Conservation (phyloP, 2,329 filamentous ascomycete species). For the Sporothrix brunneoviolacea region DNA sequence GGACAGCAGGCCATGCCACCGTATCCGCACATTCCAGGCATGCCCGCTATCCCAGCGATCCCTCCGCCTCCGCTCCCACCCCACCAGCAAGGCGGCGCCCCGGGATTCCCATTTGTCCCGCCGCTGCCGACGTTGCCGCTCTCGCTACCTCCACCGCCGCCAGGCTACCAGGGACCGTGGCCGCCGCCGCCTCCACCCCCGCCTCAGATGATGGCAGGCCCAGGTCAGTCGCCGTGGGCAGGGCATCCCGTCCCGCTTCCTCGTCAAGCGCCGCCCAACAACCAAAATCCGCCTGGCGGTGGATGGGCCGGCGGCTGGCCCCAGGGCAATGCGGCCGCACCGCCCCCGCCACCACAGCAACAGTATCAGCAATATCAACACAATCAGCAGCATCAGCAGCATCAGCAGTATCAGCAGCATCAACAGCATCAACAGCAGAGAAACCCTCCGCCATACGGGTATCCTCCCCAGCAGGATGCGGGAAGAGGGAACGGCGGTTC, state of each 20-base stretch:
- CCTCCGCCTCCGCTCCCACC: not conserved
- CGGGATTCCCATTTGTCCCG: not conserved
- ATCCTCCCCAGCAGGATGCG: not conserved
- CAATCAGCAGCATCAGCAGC: constrained; percentile 3
- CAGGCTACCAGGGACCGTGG: constrained; percentile 16
- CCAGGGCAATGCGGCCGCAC: not conserved
- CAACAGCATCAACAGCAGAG: not conserved
- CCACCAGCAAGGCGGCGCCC: not conserved
- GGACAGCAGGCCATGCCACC: not conserved
- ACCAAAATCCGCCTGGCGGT: not conserved
- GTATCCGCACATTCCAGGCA: no score
- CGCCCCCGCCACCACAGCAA: not conserved
- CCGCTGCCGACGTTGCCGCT: not conserved
- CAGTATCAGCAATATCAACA: constrained; percentile 6
- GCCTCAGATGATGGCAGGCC: not conserved
- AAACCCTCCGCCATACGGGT: not conserved
- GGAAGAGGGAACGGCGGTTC: not conserved
- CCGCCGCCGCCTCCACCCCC: constrained; percentile 12
- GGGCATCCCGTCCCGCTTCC: not conserved
- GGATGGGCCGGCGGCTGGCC: not conserved
- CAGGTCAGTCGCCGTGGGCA: not conserved
- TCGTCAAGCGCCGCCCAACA: no score
- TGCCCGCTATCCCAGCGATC: not conserved
- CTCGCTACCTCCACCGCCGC: constrained; percentile 7
- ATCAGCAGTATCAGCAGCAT: not conserved